A percentile compares a stretch with the other conserved stretches of the same genome.
Evolutionary conservation across 1,284 basidiomycete genomes (phyloP).

Genomic region (Psilocybe mexicana): DNA sequence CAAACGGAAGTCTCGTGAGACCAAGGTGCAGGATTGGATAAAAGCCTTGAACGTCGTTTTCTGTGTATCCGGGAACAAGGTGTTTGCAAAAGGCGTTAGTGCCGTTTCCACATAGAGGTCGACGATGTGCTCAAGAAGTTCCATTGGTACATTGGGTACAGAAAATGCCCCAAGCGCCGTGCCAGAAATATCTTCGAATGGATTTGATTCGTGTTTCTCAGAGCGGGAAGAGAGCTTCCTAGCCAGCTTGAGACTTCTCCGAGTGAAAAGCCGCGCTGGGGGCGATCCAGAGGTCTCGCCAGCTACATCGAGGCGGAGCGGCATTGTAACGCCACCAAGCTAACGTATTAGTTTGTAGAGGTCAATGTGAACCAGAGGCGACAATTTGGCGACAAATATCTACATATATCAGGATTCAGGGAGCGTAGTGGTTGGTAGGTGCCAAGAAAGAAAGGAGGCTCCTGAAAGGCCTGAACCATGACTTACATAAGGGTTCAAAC

Average conservation of each 20-base stretch:
- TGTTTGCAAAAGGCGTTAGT: slow-evolving; percentile 4
- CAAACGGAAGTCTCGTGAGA: slow-evolving; percentile 43
- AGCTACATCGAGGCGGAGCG: slow-evolving; percentile 1
- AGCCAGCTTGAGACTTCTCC: background rate
- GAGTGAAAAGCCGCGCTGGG: background rate
- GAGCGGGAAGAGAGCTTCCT: background rate
- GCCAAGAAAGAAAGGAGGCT: no score
- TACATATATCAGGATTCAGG: no score
- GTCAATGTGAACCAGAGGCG: no score
- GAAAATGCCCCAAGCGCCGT: background rate
- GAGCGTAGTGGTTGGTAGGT: no score
- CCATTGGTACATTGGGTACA: slow-evolving; percentile 34
- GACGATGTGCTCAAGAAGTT: slow-evolving; percentile 45
- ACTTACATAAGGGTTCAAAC: no score
- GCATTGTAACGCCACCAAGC: background rate
- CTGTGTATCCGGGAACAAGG: slow-evolving; percentile 3
- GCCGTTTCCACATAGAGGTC: slow-evolving; percentile 28
- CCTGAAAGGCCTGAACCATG: no score
- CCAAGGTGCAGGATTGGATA: slow-evolving; percentile 40
- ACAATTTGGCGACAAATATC: no score
- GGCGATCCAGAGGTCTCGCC: background rate
- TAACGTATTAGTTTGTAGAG: no score
- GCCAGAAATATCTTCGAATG: background rate
- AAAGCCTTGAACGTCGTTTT: slow-evolving; percentile 27
- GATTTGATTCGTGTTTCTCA: background rate